phyloP scores from a whole-genome alignment of 305 asterid genomes.

The Fraxinus xanthoxyloides region DNA sequence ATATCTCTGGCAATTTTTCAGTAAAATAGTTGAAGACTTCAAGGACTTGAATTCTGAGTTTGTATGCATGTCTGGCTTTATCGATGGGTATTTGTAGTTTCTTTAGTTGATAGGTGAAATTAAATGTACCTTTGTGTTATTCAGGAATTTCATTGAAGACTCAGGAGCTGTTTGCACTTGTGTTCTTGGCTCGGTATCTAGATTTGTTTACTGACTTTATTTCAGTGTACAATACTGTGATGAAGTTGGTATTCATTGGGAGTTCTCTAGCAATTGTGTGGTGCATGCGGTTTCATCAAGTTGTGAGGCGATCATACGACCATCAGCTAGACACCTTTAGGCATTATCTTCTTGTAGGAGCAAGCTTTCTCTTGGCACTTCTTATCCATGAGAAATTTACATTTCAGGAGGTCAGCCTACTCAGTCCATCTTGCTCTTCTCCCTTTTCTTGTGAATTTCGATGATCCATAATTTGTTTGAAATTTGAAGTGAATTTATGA shows the following conservation, averaged over 20 bases:
- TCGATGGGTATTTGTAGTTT: not conserved
- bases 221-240: conserved; percentile 69
- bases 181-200: conserved; percentile 79
- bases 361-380: conserved; percentile 54
- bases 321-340: conserved; percentile 77
- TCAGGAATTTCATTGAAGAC: conserved; percentile 91
- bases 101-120: conserved; percentile 11
- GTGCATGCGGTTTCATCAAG: conserved; percentile 71
- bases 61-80: not conserved
- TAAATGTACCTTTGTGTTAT: conserved; percentile 17
- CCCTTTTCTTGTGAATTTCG: conserved; percentile 1
- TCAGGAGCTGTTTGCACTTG: conserved; percentile 76
- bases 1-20: not conserved
- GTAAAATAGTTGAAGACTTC: not conserved
- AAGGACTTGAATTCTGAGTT: not conserved
- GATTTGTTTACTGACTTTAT: conserved; percentile 75
- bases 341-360: conserved; percentile 57
- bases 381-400: conserved; percentile 68
- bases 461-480: not conserved
- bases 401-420: conserved; percentile 60
- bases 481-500: not conserved
- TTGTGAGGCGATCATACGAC: conserved; percentile 73
- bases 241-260: conserved; percentile 79
- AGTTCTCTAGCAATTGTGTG: conserved; percentile 83
- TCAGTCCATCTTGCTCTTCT: not conserved